These are phyloP conservation scores for Austroboletus eburneus DNA, from an alignment of 768 basidiomycete species.

Conservation along the genomic window DNA sequence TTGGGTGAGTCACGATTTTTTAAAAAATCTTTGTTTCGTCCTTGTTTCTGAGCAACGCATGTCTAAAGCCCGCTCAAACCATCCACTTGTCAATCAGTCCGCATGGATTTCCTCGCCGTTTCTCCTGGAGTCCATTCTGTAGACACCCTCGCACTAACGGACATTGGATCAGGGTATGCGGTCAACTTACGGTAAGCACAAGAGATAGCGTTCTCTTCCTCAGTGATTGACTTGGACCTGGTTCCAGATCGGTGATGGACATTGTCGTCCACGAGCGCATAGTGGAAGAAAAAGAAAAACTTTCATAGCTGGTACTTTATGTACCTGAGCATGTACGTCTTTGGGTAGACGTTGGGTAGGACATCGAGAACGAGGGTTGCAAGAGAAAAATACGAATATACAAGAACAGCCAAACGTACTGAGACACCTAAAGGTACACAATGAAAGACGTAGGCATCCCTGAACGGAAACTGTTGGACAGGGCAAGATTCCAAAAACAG, in stretches of 20 bases:
- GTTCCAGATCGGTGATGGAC: slow-evolving; percentile 64
- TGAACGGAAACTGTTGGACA: slow-evolving; percentile 1
- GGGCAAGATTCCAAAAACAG: background rate
- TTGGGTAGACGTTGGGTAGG: background rate
- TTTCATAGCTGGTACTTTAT: slow-evolving; percentile 13
- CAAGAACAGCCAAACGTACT: slow-evolving; percentile 15
- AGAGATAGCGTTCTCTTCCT: background rate
- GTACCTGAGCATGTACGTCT: slow-evolving; percentile 9
- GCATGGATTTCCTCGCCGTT: slow-evolving; percentile 82
- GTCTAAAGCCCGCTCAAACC: slow-evolving; percentile 66
- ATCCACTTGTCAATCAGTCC: slow-evolving; percentile 78
- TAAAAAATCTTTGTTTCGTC: background rate
- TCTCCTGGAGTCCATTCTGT: slow-evolving; percentile 77
- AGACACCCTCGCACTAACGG: slow-evolving; percentile 66
- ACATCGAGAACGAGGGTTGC: slow-evolving; percentile 9
- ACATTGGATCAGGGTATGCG: slow-evolving; percentile 66
- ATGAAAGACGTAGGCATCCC: slow-evolving; percentile 11
- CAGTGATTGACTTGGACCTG: slow-evolving; percentile 5
- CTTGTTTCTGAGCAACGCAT: background rate
- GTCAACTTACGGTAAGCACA: slow-evolving; percentile 64
- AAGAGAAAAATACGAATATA: slow-evolving; percentile 19
- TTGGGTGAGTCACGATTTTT: slow-evolving; percentile 68
- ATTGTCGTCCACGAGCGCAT: slow-evolving; percentile 61
- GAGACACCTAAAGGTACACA: slow-evolving; percentile 20
- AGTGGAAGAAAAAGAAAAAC: background rate